Evolutionary conservation across 257 asterid species (phyloP).

Genomic region (Solanum arcanum): DNA sequence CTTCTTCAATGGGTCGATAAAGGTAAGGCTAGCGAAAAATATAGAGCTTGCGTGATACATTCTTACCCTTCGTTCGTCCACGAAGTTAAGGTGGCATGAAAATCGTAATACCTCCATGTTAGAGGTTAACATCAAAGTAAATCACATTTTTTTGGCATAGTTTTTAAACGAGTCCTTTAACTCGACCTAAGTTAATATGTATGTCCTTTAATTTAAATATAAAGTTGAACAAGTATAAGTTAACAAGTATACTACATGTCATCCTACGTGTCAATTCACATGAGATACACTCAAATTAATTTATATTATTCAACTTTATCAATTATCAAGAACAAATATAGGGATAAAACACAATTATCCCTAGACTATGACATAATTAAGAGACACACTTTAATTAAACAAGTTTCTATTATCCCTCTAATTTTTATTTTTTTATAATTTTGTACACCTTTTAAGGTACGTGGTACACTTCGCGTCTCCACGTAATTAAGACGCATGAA

Average conservation of each 20-base stretch:
- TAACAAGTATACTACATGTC: too few species aligned
- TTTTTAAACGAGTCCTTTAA: too few species aligned
- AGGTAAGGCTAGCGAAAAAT: not conserved
- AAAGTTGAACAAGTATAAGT: too few species aligned
- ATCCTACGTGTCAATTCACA: rapidly evolving
- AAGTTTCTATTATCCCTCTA: too few species aligned
- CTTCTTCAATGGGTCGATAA: not conserved
- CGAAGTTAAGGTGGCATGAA: not conserved
- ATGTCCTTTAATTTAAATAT: not conserved
- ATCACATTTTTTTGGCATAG: not conserved
- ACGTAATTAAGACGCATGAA: rapidly evolving
- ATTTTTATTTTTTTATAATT: too few species aligned
- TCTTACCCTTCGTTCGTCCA: not conserved
- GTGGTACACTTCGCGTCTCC: too few species aligned
- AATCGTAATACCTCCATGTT: too few species aligned
- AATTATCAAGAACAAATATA: not conserved
- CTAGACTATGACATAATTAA: too few species aligned
- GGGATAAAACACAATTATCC: too few species aligned
- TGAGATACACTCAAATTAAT: not conserved
- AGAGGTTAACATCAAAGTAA: not conserved
- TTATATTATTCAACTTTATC: not conserved
- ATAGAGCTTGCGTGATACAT: not conserved
- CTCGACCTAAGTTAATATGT: too few species aligned
- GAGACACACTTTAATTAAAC: too few species aligned
- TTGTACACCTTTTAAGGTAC: too few species aligned